Conservation (phyloP, 495 filamentous ascomycete genomes). For the Astrothelium subdiscretum region DNA sequence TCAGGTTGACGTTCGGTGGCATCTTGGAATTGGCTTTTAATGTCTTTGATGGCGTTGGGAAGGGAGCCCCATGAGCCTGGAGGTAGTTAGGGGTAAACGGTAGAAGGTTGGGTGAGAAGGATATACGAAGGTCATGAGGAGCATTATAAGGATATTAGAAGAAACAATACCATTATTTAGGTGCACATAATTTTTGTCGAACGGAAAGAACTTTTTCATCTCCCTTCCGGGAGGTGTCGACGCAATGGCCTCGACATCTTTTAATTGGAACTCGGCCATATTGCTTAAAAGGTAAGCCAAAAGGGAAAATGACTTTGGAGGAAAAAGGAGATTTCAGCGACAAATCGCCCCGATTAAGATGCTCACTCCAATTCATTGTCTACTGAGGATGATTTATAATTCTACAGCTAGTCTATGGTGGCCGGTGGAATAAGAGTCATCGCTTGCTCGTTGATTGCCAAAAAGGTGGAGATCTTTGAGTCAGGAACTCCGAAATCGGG, state of each 20-base stretch:
- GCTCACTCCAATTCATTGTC: neutral
- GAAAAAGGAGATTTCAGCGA: neutral
- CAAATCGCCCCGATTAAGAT: neutral
- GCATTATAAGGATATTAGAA: neutral
- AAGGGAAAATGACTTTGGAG: neutral
- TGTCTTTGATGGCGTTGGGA: slow-evolving; percentile 46
- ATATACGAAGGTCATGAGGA: slow-evolving; percentile 4
- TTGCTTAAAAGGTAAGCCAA: neutral
- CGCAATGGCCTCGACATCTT: neutral
- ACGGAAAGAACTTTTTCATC: slow-evolving; percentile 59
- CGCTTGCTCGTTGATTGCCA: neutral
- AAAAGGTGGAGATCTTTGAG: neutral
- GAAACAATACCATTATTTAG: slow-evolving; percentile 64
- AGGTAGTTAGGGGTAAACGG: neutral
- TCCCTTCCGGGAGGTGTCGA: slow-evolving; percentile 42
- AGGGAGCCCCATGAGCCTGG: slow-evolving; percentile 71
- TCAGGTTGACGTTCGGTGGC: slow-evolving; percentile 55
- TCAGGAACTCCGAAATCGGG: neutral
- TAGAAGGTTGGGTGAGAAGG: slow-evolving; percentile 1
- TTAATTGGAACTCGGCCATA: neutral
- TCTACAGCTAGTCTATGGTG: too few relatives aligned
- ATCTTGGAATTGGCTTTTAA: slow-evolving; percentile 47
- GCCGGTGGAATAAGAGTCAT: neutral
- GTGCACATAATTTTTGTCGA: slow-evolving; percentile 55
- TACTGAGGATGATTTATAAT: neutral